Percentiles rank a stretch among this genome's conserved stretches.
phyloP scores from a whole-genome alignment of 768 basidiomycete genomes.

The Podaxis sp. region DNA sequence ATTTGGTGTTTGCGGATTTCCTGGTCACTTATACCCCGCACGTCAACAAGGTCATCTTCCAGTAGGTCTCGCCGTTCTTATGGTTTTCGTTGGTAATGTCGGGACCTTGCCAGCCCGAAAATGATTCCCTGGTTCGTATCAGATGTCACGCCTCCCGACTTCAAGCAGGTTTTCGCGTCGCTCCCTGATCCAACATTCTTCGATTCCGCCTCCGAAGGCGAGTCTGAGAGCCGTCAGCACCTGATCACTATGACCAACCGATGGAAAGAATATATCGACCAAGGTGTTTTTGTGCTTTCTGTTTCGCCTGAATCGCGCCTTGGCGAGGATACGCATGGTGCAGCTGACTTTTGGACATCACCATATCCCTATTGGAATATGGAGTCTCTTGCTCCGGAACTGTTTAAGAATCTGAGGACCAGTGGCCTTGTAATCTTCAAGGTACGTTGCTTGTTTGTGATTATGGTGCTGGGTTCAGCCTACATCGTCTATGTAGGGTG shows the following conservation, averaged over 20 bases:
- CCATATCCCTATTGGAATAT: constrained; percentile 79
- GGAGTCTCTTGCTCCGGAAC: constrained; percentile 45
- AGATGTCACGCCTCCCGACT: constrained; percentile 89
- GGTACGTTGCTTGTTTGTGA: constrained; percentile 31
- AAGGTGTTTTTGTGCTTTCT: constrained; percentile 71
- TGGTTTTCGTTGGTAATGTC: not conserved
- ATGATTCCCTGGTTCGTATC: constrained; percentile 97
- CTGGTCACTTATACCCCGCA: constrained; percentile 87
- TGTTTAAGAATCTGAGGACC: constrained; percentile 49
- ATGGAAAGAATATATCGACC: constrained; percentile 70
- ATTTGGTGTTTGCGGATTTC: constrained; percentile 91
- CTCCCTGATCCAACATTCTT: constrained; percentile 70
- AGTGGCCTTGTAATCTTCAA: constrained; percentile 85
- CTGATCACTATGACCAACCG: constrained; percentile 62
- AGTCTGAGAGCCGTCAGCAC: constrained; percentile 27
- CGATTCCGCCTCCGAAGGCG: constrained; percentile 24
- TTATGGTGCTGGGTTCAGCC: constrained; percentile 1
- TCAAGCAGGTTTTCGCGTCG: constrained; percentile 52
- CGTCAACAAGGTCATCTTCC: constrained; percentile 81
- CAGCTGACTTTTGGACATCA: constrained; percentile 68
- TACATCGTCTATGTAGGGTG: constrained; percentile 51
- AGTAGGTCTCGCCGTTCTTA: constrained; percentile 48
- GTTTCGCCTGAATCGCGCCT: constrained; percentile 59
- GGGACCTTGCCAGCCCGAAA: constrained; percentile 66
- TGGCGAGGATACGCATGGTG: constrained; percentile 34